Evolutionary conservation across 148 eudicot species (phyloP), one percentile per base, ranked within the genome.

Genomic region (Cornus suecica): DNA sequence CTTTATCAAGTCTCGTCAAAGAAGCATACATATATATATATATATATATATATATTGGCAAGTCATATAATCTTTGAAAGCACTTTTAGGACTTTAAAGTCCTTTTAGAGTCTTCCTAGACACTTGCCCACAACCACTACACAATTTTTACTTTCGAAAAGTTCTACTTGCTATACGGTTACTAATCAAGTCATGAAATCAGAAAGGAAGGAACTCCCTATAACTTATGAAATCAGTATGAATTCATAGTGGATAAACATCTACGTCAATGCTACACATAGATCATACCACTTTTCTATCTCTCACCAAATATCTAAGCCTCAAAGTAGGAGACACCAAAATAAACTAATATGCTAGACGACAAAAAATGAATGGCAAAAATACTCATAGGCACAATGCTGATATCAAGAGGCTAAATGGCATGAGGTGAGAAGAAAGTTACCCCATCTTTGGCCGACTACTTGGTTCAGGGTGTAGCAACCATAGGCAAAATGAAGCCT

Each of bases 401-500:
- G 9, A 18, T 18, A 11, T 58, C 23, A n/a, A 42, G 28, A 42
- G 6, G 27, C 54, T 30, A 48, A 26, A 68, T 8, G 11, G 68
- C 18, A 75, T 69, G 66, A 8, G 11, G 7, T 72, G 28, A 61
- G 64, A 61, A 37, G 70, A 69, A 69, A 58, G 34, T 79, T 83
- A 91, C 99, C 93, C 80, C 86, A 87, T 87, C 76, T 90, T 91
- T 66, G 99, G 99, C 77, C 99, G 86, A 78, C 91, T 80, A 77
- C 84, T 78, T 61, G 97, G 93, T 70, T 93, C 97, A 23, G 99
- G 99, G 82, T 95, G 99, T 82, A 93, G 82, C 79, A 93, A 84
- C 99, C 99, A 93, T 69, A 93, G 84, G 83, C 99, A 95, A 87
- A 95, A 92, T 22, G 97, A 87, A 86, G 99, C 99, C 88, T 91